These are phyloP conservation scores for Botryotinia globosa DNA, from an alignment of 2,329 filamentous ascomycete genomes.

Conservation along the genomic window DNA sequence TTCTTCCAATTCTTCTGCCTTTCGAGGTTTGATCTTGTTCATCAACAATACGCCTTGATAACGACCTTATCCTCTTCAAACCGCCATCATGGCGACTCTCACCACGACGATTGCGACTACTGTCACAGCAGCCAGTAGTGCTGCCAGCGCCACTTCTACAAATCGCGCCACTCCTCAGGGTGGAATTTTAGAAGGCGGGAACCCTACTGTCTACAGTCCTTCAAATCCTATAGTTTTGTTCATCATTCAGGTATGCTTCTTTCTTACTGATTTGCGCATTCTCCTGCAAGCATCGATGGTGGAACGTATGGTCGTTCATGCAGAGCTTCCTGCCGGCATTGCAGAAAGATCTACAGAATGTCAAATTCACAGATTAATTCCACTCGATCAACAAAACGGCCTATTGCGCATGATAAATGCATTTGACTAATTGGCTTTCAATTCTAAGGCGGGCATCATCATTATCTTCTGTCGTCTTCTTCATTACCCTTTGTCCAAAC, in stretches of 20 bases:
- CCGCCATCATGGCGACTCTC: constrained; percentile 10
- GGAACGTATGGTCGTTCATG: not conserved
- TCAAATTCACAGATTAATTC: not conserved
- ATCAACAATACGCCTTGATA: not conserved
- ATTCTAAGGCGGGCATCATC: constrained; percentile 65
- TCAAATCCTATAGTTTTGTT: constrained; percentile 66
- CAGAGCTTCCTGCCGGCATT: not conserved
- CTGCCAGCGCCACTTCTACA: constrained; percentile 24
- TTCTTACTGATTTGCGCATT: not conserved
- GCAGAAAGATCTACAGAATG: not conserved
- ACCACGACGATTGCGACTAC: constrained; percentile 5
- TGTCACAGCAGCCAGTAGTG: constrained; percentile 21
- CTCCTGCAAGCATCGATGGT: not conserved
- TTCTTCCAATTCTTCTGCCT: not conserved
- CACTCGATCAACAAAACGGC: not conserved
- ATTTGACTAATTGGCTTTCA: not conserved
- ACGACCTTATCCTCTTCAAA: not conserved
- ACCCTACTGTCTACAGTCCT: constrained; percentile 59
- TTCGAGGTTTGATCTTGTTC: not conserved
- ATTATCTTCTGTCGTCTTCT: constrained; percentile 71
- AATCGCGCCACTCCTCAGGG: constrained; percentile 47
- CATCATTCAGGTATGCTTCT: constrained; percentile 59
- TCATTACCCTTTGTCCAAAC: constrained; percentile 72
- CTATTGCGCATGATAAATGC: not conserved
- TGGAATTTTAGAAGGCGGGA: constrained; percentile 61